Base-by-base conservation (phyloP, 2,329 filamentous ascomycete genomes). In the Trichoderma koningiopsis region DNA sequence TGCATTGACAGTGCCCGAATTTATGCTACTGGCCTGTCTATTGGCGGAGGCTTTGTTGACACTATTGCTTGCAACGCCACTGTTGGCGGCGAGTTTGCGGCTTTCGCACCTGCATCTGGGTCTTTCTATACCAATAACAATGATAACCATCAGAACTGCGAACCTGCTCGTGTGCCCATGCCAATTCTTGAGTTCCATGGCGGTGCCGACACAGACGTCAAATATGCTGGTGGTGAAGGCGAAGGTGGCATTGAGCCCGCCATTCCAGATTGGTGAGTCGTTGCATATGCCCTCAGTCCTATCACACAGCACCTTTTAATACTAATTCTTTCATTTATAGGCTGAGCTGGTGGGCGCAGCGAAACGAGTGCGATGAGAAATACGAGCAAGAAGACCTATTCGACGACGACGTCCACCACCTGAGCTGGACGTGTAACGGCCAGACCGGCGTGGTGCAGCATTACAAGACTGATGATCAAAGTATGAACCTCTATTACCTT, bases 181-280 rank as follows among this genome's bases (percentile, higher is more conserved):
- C 82, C 82, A 0, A 76, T 85, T 1, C 75, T 85, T 0, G 82
- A 83, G 64, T 80, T 85, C 57, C 83, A 85, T 72, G 83, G 84
- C 8, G 80, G 79, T 2, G 76, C 69, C 2, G 84, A 85, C 71
- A 76, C 72, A 3, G 81, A 78, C 5, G 83, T 86, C 8, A 74
- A 72, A 0, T 85, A 85, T 68, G 73, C 73, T 6, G 83, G 83
- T 1, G 81, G 81, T 0, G 72, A 77, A 22, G 83, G 82, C 1
- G 79, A 82, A 33, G 82, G 82, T 2, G 82, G 82, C 3, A 70
- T 72, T 6, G 73, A 81, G 68, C 83, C 82, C 1, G 71, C 79
- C 2, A 82, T 85, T 59, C 69, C 77, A 3, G 74, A 76, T 22
- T 84, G 74, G 74, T 75, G 60, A 61, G 72, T 70, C 24, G 14